Conservation (phyloP, 2,329 filamentous ascomycete genomes). For the Cytospora chrysosperma region DNA sequence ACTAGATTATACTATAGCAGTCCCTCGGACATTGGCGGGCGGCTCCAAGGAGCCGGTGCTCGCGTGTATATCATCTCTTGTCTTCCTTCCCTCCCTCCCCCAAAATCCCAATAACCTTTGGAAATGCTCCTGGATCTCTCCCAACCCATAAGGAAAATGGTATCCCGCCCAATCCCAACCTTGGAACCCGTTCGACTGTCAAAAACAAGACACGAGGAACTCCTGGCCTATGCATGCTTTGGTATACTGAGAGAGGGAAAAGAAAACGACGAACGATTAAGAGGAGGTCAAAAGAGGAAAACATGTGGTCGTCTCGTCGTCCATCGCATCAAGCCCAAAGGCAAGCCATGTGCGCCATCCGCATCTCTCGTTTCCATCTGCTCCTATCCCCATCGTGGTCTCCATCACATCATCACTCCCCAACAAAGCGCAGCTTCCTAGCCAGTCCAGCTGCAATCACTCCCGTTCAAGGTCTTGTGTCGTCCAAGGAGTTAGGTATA, state of each 20-base stretch:
- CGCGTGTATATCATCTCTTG: slow-evolving; percentile 11
- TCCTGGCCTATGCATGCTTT: slow-evolving; percentile 24
- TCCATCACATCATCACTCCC: slow-evolving; percentile 9
- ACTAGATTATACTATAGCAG: slow-evolving; percentile 12
- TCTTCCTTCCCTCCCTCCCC: slow-evolving; percentile 3
- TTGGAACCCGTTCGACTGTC: background rate
- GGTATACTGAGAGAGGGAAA: slow-evolving; percentile 19
- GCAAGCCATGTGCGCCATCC: slow-evolving; percentile 9
- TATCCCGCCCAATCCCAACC: slow-evolving; percentile 12
- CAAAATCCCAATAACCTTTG: background rate
- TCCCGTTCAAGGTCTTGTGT: slow-evolving; percentile 21
- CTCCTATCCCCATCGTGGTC: background rate
- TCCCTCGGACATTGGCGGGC: slow-evolving; percentile 8
- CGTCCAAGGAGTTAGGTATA: slow-evolving; percentile 25
- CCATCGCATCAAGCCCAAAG: slow-evolving; percentile 16
- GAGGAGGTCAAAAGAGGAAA: slow-evolving; percentile 5
- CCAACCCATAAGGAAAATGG: slow-evolving; percentile 8
- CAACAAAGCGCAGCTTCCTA: slow-evolving; percentile 20
- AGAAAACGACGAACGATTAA: slow-evolving; percentile 8
- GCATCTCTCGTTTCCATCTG: slow-evolving; percentile 5
- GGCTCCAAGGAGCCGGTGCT: slow-evolving; percentile 10
- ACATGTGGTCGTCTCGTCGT: slow-evolving; percentile 13
- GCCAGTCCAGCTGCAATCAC: slow-evolving; percentile 23
- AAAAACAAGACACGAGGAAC: slow-evolving; percentile 9
- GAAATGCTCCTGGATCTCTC: slow-evolving; percentile 6